Percentiles rank a stretch among this genome's conserved stretches.
These are phyloP conservation scores for Mycosarcoma mackinlayi DNA, from an alignment of 1,284 basidiomycete genomes.

Conservation along the genomic window DNA sequence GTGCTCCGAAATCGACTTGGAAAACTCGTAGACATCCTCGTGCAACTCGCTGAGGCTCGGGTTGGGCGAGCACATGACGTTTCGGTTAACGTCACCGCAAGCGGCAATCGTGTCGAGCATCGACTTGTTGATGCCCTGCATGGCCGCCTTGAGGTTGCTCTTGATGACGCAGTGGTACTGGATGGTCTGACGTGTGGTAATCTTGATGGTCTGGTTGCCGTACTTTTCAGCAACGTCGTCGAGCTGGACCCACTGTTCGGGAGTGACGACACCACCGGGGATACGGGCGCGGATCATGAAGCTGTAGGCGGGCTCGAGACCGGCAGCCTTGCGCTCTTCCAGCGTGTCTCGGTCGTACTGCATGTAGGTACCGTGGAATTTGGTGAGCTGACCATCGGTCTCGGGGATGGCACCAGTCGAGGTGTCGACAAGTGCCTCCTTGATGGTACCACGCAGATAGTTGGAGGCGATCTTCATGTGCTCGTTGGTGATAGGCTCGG, in stretches of 20 bases:
- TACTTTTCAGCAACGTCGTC: conserved; percentile 95
- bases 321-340: conserved; percentile 91
- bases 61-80: conserved; percentile 92
- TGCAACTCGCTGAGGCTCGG: conserved; percentile 88
- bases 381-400: conserved; percentile 92
- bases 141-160: conserved; percentile 91
- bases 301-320: conserved; percentile 92
- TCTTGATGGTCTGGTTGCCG: conserved; percentile 93
- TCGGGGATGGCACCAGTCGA: conserved; percentile 89
- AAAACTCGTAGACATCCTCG: conserved; percentile 83
- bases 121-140: conserved; percentile 93
- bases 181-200: conserved; percentile 98
- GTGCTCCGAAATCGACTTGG: conserved; percentile 85
- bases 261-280: conserved; percentile 91
- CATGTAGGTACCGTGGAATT: conserved; percentile 84
- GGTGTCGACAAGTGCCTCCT: conserved; percentile 84
- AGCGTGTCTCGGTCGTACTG: conserved; percentile 96
- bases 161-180: conserved; percentile 99
- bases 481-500: conserved; percentile 97
- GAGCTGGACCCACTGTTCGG: conserved; percentile 93
- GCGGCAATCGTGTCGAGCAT: conserved; percentile 96
- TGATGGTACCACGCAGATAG: conserved; percentile 94
- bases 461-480: conserved; percentile 98
- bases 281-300: conserved; percentile 99
- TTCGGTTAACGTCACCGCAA: conserved; percentile 96